These are phyloP conservation scores for Tetrahymena elliotti DNA, from an alignment of 73 alveolate genomes.

Conservation along the genomic window DNA sequence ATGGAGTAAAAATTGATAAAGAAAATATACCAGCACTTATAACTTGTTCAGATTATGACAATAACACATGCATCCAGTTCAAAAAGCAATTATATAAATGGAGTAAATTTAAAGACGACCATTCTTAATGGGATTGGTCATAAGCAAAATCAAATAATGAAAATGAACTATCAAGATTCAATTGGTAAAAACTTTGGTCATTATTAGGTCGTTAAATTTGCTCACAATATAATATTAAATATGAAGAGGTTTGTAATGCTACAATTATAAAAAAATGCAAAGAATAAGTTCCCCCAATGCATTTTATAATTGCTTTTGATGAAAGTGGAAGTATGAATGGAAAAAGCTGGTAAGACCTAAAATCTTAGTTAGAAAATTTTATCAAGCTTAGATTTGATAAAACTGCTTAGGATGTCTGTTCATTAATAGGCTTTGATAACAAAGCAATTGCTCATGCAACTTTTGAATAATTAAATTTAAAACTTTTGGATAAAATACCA, in stretches of 20 bases:
- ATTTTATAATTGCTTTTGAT: background rate
- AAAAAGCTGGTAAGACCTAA: background rate
- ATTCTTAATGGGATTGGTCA: background rate
- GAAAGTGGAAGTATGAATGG: background rate
- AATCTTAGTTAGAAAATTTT: background rate
- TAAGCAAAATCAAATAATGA: background rate
- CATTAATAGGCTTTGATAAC: background rate
- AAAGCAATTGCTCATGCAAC: background rate
- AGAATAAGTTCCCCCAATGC: background rate
- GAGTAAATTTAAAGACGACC: background rate
- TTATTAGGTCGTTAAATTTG: background rate
- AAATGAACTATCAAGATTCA: background rate
- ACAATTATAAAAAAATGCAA: background rate
- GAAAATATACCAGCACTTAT: background rate
- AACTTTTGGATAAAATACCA: background rate
- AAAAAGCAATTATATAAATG: background rate
- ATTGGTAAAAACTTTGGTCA: background rate
- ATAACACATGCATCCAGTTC: background rate
- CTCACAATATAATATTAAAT: background rate
- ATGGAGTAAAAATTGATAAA: background rate
- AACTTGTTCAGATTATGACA: background rate
- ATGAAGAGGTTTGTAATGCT: background rate
- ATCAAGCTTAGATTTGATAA: background rate
- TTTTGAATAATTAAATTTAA: background rate
- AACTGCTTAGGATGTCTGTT: background rate